These are phyloP conservation scores for Dryadomyces quercus-mongolicae DNA, from an alignment of 2,329 filamentous ascomycete species.

Conservation along the genomic window DNA sequence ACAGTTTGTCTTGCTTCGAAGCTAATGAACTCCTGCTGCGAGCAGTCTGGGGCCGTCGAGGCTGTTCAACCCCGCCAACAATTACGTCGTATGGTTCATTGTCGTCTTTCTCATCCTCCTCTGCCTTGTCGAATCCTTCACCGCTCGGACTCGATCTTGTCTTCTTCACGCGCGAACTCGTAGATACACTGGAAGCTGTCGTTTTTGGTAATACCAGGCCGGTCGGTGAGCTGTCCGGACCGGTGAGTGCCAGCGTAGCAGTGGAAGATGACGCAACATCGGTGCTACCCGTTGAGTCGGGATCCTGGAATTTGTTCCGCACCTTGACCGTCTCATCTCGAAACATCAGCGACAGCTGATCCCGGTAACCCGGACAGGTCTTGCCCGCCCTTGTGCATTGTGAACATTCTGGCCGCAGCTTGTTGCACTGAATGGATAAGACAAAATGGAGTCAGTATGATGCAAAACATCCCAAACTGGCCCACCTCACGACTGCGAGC, in stretches of 20 bases:
- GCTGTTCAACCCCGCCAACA: not conserved
- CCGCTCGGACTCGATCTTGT: too few relatives aligned
- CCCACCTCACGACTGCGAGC: not conserved
- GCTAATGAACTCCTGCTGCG: too few relatives aligned
- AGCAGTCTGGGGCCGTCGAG: not conserved
- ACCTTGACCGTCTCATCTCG: slow-evolving; percentile 54
- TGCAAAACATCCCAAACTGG: not conserved
- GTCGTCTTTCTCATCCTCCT: not conserved
- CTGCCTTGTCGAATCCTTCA: too few relatives aligned
- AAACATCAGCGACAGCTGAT: slow-evolving; percentile 53
- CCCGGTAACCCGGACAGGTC: slow-evolving; percentile 51
- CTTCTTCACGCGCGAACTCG: too few relatives aligned
- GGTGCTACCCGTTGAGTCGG: not conserved
- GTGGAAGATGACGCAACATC: not conserved
- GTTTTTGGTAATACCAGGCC: too few relatives aligned
- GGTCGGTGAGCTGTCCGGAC: too few relatives aligned
- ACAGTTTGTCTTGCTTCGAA: not conserved
- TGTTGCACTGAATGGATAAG: slow-evolving; percentile 40
- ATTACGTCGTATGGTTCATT: not conserved
- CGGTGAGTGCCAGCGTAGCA: not conserved
- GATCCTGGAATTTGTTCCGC: slow-evolving; percentile 41
- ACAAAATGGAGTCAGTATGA: not conserved
- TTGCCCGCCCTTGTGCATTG: slow-evolving; percentile 49
- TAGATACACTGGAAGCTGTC: too few relatives aligned
- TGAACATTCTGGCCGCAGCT: slow-evolving; percentile 45